Base-by-base conservation (phyloP, 208 protist species). In the Trypanosoma cruzi region DNA sequence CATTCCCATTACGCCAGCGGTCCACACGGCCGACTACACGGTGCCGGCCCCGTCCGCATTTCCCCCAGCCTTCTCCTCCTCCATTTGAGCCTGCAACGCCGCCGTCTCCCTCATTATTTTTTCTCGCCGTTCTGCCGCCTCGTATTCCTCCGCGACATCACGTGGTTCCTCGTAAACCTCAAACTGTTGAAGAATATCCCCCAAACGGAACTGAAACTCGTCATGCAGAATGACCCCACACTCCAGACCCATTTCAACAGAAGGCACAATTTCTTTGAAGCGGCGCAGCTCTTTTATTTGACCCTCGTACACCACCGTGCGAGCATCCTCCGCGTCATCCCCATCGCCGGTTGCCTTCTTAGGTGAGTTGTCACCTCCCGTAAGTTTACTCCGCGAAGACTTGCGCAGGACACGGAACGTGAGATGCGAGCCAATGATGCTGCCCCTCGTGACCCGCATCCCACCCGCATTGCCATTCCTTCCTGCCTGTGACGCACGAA, bases 161-260 rank as follows among this genome's bases (percentile, higher is more conserved):
- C 86, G 86, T 40, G 75, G 65, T 75, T 92, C 89, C 61, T 93
- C 87, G 66, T 91, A 92, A 11, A 73, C 56, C 70, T 94, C 88
- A 48, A 82, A 82, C 80, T 83, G 80, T 77, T 96, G 82, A 36
- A 96, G 70, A 49, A 88, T 69, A 57, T 96, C 91, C 7, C 91
- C 91, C 1, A 70, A 64, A 16, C 79, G 77, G 60, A 96, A 97
- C 49, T 80, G 61, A 73, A 96, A 97, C 71, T 90, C 89, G 68
- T 97, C 90, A 65, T 92, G 76, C 26, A 97, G 75, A 52, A 97
- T 93, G 11, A 96, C 88, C 31, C 93, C 93, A 59, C 93, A 97
- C 67, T 97, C 93, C 20, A 96, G 61, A 18, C 93, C 93, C 14
- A 74, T 73, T 64, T 97, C 93, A 18, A 97, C 89, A 26, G 73